Base-by-base conservation (phyloP, 116 monocot genomes). In the Phalaenopsis hybrid region DNA sequence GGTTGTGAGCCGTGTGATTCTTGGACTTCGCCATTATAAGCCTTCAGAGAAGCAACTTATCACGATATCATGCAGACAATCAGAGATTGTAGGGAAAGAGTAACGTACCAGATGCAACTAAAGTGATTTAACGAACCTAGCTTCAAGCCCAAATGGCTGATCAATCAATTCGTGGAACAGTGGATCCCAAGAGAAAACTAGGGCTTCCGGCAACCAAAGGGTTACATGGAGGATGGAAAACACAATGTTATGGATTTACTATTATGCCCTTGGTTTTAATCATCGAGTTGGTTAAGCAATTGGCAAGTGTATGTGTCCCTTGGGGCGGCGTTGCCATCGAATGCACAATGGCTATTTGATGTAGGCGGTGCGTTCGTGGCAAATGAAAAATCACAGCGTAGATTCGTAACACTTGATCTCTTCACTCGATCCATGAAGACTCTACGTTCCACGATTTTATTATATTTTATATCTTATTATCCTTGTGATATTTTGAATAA, bases 1-100 rank as follows among this genome's bases (percentile, higher is more conserved):
- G 92, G 86, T 94, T 94, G 83, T 94, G 94, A 50, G 94, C 94
- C 44, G 94, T 92, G 81, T 94, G 94, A 82, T 94, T 94, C 90
- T 94, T 94, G 89, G 94, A 94, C 82, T 94, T 92, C 51, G 94
- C 92, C 92, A 92, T 94, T 76, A 52, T 68, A 52, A 67, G 11
- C 0, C 44, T 18, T 2, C 10, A 28, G 28, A 6, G 51, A n/a
- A 51, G 52, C 51, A 52, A 51, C 16, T 77, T 50, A 52, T 15
- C 25, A 46, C 52, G 46, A 6, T 15, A 73, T 43, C 75, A 75
- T 2, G n/a, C 11, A 20, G 46, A 45, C 46, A 46, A 45, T 12
- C 11, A 0, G 74, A 37, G 43, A 41, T 43, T 6, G 43, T 18
- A 44, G 41, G 43, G 8, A 21, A 43, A 13, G 43, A 41, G 10